phyloP scores from a whole-genome alignment of 805 yeast genomes.

The Kregervanrija delftensis region DNA sequence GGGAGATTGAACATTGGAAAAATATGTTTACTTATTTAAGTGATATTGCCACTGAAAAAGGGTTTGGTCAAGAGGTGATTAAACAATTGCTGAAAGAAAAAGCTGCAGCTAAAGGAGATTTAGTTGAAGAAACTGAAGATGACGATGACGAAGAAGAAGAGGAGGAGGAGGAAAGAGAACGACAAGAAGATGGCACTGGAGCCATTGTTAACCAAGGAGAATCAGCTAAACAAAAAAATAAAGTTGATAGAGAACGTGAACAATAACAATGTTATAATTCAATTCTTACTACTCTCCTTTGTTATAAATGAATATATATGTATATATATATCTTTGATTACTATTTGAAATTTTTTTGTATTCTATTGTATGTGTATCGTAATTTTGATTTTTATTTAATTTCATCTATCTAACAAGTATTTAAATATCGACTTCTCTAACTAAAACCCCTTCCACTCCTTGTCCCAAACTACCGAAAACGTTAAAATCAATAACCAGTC shows the following conservation, averaged over 20 bases:
- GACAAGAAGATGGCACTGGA: neutral
- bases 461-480: constrained; percentile 52
- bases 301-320: neutral
- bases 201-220: too few relatives aligned
- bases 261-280: too few relatives aligned
- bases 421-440: constrained; percentile 47
- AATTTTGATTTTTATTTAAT: neutral
- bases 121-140: neutral
- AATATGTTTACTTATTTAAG: constrained; percentile 25
- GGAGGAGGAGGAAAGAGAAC: neutral
- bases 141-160: constrained; percentile 6
- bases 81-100: constrained; percentile 7
- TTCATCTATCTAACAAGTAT: neutral
- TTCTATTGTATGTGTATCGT: constrained; percentile 4
- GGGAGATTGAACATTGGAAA: constrained; percentile 85
- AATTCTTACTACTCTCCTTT: too few relatives aligned
- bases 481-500: constrained; percentile 35
- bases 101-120: neutral
- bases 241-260: too few relatives aligned
- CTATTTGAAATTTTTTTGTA: constrained; percentile 1
- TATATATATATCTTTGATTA: neutral
- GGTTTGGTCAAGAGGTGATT: constrained; percentile 7
- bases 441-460: constrained; percentile 58
- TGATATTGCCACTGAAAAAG: constrained; percentile 7
- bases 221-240: too few relatives aligned